A percentile compares a stretch with the other conserved stretches of the same genome.
phyloP scores from a whole-genome alignment of 192 early-diverging fungal species.

The Kappamyces sp. region DNA sequence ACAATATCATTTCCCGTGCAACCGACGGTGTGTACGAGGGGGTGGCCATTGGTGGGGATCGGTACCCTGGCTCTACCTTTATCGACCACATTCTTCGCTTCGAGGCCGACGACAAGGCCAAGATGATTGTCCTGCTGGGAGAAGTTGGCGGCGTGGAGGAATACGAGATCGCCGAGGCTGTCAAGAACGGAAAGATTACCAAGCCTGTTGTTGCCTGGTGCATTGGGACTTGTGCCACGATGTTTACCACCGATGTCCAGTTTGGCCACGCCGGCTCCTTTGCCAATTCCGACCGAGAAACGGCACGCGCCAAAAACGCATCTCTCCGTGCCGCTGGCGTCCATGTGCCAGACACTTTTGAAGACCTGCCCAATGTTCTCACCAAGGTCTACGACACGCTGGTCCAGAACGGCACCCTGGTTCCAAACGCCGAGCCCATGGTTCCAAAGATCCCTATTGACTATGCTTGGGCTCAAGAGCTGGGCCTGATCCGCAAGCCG shows the following conservation, averaged over 20 bases:
- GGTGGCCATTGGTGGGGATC: conserved; percentile 96
- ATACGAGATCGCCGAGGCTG: conserved; percentile 88
- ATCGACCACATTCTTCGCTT: conserved; percentile 96
- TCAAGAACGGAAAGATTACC: conserved; percentile 80
- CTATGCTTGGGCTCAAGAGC: conserved; percentile 98
- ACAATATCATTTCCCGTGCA: conserved; percentile 96
- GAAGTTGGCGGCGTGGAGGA: conserved; percentile 99
- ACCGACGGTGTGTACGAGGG: conserved; percentile 98
- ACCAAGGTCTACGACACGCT: conserved; percentile 71
- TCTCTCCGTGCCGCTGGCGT: conserved; percentile 80
- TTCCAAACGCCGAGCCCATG: conserved; percentile 77
- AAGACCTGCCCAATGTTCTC: conserved; percentile 81
- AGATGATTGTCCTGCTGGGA: conserved; percentile 91
- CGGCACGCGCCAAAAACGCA: conserved; percentile 93
- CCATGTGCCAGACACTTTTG: conserved; percentile 93
- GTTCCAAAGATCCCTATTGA: conserved; percentile 98
- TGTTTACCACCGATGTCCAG: conserved; percentile 97
- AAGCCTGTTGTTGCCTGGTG: conserved; percentile 99
- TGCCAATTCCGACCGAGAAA: conserved; percentile 93
- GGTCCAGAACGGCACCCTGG: conserved; percentile 65
- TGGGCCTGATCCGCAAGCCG: conserved; percentile 96
- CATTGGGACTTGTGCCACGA: conserved; percentile 98
- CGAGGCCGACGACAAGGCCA: conserved; percentile 85
- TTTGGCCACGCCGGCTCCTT: conserved; percentile 97
- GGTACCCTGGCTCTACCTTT: conserved; percentile 97